A percentile compares a stretch with the other conserved stretches of the same genome.
Evolutionary conservation across 768 basidiomycete genomes (phyloP).

Genomic region (Suillus decipiens): DNA sequence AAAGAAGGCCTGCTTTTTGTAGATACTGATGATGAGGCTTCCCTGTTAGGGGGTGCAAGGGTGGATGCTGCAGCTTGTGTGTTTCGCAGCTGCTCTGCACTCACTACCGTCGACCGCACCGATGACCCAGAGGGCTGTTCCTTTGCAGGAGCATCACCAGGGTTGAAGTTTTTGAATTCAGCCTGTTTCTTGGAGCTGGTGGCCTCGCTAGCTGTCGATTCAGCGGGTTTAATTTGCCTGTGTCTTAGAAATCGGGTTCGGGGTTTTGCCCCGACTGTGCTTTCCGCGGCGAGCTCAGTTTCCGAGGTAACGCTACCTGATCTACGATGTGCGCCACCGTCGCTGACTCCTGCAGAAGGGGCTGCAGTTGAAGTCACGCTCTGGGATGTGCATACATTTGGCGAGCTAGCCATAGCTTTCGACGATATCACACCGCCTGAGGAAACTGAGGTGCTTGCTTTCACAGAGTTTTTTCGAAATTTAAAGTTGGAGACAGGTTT

Average conservation of each 20-base stretch:
- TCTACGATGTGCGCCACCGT: background rate
- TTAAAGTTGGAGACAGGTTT: background rate
- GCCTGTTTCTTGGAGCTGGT: background rate
- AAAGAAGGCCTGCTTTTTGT: background rate
- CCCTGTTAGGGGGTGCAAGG: background rate
- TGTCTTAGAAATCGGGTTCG: background rate
- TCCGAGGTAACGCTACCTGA: background rate
- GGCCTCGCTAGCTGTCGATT: background rate
- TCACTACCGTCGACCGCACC: background rate
- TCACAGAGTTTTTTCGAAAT: background rate
- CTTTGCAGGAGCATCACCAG: background rate
- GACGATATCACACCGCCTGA: no score
- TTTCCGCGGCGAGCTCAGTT: background rate
- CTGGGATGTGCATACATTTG: background rate
- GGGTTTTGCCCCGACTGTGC: background rate
- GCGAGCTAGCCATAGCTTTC: background rate
- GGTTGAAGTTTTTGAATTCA: constrained; percentile 6
- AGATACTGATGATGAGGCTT: background rate
- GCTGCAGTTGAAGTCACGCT: background rate
- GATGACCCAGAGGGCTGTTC: background rate
- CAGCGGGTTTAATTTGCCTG: background rate
- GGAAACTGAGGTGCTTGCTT: background rate
- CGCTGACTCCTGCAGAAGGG: background rate
- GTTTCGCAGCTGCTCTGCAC: constrained; percentile 1
- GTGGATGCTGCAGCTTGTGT: background rate